phyloP scores from a whole-genome alignment of 306 rosid genomes.

The barrel medic (Medicago truncatula) region DNA sequence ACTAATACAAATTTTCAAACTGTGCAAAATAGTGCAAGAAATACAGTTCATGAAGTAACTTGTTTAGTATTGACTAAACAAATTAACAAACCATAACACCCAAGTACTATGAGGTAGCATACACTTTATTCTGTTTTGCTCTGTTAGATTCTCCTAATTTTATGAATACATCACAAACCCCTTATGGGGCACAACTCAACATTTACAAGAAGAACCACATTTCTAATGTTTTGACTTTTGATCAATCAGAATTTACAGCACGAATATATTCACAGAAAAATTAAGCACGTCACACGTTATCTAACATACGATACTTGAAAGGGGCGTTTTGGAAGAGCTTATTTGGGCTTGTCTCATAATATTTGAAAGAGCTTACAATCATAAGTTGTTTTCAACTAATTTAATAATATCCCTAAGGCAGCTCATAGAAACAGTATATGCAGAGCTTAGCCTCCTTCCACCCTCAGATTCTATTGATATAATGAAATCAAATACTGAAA shows the following conservation, averaged over 20 bases:
- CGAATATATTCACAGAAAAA: not conserved
- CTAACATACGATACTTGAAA: not conserved
- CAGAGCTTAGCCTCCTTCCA: not conserved
- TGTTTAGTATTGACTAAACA: too few relatives aligned
- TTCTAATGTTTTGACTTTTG: not conserved
- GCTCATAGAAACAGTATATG: not conserved
- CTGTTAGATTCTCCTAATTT: not conserved
- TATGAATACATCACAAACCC: not conserved
- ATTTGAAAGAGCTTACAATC: not conserved
- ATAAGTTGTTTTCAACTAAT: not conserved
- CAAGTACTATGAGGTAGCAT: not conserved
- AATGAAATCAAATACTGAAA: not conserved
- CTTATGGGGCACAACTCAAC: not conserved
- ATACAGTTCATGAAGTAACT: conserved; percentile 43
- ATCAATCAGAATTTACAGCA: not conserved
- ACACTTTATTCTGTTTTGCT: not conserved
- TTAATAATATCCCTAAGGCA: not conserved
- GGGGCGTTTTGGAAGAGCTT: not conserved
- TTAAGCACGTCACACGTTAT: not conserved
- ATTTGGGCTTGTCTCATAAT: not conserved
- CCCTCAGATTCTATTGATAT: not conserved
- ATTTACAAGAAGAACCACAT: not conserved
- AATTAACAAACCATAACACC: conserved; percentile 24
- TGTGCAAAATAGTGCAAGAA: conserved; percentile 40
- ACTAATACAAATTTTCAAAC: conserved; percentile 54